Conservation (phyloP, 2,329 filamentous ascomycete species). For the Epichloe bromicola region DNA sequence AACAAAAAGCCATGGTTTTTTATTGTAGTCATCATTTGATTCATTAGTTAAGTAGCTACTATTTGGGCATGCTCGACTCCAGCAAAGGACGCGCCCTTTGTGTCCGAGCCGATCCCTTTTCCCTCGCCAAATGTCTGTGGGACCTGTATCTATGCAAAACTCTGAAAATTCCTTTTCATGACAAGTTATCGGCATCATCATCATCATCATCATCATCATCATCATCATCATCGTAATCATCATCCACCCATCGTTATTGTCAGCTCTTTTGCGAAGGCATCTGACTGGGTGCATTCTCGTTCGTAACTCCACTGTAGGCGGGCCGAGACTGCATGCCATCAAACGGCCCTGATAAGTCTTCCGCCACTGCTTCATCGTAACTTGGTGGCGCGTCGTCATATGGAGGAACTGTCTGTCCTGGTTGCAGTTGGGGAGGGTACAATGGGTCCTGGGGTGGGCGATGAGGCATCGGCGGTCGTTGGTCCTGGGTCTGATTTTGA, state of each 20-base stretch:
- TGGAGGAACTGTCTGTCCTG: conserved; percentile 28
- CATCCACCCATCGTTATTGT: conserved; percentile 6
- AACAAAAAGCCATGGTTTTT: neutral
- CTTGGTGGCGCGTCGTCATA: conserved; percentile 79
- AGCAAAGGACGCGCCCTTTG: neutral
- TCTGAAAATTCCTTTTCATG: neutral
- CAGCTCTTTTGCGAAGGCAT: conserved; percentile 30
- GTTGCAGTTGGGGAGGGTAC: conserved; percentile 43
- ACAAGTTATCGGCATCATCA: neutral
- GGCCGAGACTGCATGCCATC: conserved; percentile 48
- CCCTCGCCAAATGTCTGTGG: neutral
- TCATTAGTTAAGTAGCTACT: neutral
- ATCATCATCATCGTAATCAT: neutral
- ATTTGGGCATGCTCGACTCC: neutral
- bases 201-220: neutral
- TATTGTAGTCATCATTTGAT: neutral
- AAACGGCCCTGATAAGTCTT: conserved; percentile 56
- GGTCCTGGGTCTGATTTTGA: conserved; percentile 4
- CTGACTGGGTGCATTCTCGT: conserved; percentile 44
- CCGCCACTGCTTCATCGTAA: conserved; percentile 86
- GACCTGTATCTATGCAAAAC: neutral
- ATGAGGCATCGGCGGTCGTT: conserved; percentile 11
- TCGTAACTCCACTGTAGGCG: conserved; percentile 52
- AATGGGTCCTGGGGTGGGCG: conserved; percentile 32
- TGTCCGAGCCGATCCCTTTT: neutral